A percentile compares a stretch with the other conserved stretches of the same genome.
phyloP scores from a whole-genome alignment of 495 filamentous ascomycete genomes.

The Parmelia sp. region DNA sequence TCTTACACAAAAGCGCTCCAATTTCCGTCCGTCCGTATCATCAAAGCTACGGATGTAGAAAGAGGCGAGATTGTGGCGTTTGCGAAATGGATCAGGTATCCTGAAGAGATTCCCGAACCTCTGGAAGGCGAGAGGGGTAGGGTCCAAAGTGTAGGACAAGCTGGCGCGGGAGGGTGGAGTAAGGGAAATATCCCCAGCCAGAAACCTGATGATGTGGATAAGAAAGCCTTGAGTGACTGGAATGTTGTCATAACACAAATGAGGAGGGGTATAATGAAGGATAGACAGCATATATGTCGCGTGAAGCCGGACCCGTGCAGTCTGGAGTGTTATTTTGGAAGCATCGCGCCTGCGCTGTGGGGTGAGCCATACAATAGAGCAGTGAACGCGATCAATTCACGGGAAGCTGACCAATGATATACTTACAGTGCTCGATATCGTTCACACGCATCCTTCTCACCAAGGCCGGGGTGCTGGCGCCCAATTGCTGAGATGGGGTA shows the following conservation, averaged over 20 bases:
- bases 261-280: slow-evolving; percentile 18
- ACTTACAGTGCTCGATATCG: slow-evolving; percentile 33
- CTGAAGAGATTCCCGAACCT: slow-evolving; percentile 14
- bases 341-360: slow-evolving; percentile 20
- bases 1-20: slow-evolving; percentile 20
- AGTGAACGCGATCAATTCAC: neutral
- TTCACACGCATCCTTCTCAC: slow-evolving; percentile 34
- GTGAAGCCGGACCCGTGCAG: slow-evolving; percentile 12
- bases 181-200: slow-evolving; percentile 14
- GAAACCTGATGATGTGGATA: slow-evolving; percentile 18
- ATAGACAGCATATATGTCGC: slow-evolving; percentile 19
- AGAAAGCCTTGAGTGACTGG: slow-evolving; percentile 19
- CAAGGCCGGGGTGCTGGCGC: slow-evolving; percentile 40
- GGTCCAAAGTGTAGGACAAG: slow-evolving; percentile 12
- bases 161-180: slow-evolving; percentile 1
- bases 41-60: slow-evolving; percentile 21
- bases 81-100: slow-evolving; percentile 28
- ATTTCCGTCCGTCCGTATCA: slow-evolving; percentile 18
- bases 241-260: slow-evolving; percentile 19
- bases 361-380: slow-evolving; percentile 10
- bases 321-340: slow-evolving; percentile 23
- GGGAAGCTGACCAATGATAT: neutral
- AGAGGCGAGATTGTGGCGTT: slow-evolving; percentile 28
- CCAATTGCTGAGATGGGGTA: slow-evolving; percentile 38
- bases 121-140: neutral